Evolutionary conservation across 2,329 filamentous ascomycete genomes (phyloP), one percentile per base, ranked within the genome.

Genomic region (Botryotinia globosa): DNA sequence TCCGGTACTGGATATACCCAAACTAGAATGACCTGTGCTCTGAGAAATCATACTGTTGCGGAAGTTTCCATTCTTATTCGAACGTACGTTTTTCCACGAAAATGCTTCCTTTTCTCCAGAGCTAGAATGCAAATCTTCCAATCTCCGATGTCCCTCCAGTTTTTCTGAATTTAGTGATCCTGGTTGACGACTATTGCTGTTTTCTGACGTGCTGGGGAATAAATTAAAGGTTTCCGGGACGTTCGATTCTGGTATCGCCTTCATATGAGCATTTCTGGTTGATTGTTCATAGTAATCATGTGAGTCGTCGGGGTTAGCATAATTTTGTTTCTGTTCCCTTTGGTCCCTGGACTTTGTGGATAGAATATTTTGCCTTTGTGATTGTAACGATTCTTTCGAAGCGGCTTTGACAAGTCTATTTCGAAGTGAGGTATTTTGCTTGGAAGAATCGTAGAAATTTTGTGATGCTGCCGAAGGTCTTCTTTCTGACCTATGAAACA

Each of bases 201-300:
- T 64, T 45, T 64, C 59, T 25, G 69, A 64, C 9, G 42, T 37
- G 32, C 16, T 64, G 25, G 42, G 34, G 5, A 48, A 42, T 16
- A 72, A n/a, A 63, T 69, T 63, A 42, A 56, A 56, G 29, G 22
- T 61, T 63, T 78, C 72, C 16, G 74, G 68, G 8, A 77, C 73
- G 51, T 74, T 73, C 3, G 76, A 72, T 74, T 79, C 79, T 29
- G 79, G 77, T 72, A 79, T 79, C 39, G 72, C 73, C 22, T 73
- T 75, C 76, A 78, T 79, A 51, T 72, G 74, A 16, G 75, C 72
- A 48, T 76, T 73, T 32, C 74, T 73, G 29, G 61, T 34, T 51
- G 76, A 73, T 51, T 75, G 74, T 32, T 80, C 78, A 73, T 80
- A 79, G 71, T 78, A 74, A 66, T 80, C 77, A 67, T 78, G 76